phyloP scores from a whole-genome alignment of 345 rosid species.

The Barbarea vulgaris region DNA sequence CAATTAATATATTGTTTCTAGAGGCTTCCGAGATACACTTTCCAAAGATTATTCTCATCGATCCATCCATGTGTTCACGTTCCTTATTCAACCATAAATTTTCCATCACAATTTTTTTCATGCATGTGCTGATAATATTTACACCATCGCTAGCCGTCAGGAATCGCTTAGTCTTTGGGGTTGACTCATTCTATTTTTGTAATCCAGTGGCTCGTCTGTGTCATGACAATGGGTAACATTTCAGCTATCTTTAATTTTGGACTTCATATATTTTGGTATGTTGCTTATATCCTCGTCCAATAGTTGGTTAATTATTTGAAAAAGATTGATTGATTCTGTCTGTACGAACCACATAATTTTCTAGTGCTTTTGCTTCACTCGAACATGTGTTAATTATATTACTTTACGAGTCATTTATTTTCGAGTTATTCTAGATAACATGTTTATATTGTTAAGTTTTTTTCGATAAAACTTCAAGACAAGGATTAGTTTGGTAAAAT shows the following conservation, averaged over 20 bases:
- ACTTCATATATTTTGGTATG: not conserved
- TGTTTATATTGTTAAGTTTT: not conserved
- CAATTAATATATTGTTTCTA: slow-evolving; percentile 3
- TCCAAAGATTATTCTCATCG: slow-evolving; percentile 12
- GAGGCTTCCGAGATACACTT: slow-evolving; percentile 24
- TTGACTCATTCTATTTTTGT: not conserved
- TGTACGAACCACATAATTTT: not conserved
- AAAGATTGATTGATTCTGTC: not conserved
- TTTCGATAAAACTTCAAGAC: not conserved
- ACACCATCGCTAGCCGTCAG: not conserved
- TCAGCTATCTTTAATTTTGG: not conserved
- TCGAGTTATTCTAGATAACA: not conserved
- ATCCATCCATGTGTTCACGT: slow-evolving; percentile 20
- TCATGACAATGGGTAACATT: not conserved
- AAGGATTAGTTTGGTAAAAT: not conserved
- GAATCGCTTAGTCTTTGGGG: not conserved
- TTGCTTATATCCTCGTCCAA: not conserved
- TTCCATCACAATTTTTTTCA: not conserved
- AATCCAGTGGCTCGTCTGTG: not conserved
- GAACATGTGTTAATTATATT: not conserved
- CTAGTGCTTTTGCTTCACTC: not conserved
- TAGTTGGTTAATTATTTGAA: not conserved
- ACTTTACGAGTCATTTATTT: not conserved
- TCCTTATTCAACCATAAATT: not conserved
- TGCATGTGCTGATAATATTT: not conserved